These are phyloP conservation scores for Hypomyces perniciosus DNA, from an alignment of 2,329 filamentous ascomycete species.

Conservation along the genomic window DNA sequence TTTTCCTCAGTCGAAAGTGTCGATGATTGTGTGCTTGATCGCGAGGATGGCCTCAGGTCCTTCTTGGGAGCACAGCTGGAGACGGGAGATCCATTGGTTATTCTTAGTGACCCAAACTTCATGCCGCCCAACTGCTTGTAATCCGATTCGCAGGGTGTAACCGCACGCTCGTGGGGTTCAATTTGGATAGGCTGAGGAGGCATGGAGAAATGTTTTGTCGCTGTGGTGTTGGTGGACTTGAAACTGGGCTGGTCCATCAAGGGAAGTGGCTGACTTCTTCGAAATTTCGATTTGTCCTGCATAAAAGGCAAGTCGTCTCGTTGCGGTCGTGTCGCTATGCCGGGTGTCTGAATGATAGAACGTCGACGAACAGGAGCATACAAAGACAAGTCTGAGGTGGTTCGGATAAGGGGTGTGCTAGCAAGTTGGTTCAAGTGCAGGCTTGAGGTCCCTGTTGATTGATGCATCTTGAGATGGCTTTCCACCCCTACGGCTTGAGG, in stretches of 20 bases:
- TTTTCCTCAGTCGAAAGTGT: constrained; percentile 3
- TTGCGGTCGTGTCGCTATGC: constrained; percentile 41
- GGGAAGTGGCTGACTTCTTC: constrained; percentile 30
- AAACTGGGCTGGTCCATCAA: background rate
- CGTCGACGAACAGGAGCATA: constrained; percentile 43
- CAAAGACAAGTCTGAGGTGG: constrained; percentile 39
- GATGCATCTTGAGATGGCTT: constrained; percentile 4
- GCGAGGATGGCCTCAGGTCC: background rate
- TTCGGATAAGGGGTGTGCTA: constrained; percentile 16
- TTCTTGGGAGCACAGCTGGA: constrained; percentile 30
- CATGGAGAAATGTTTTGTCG: constrained; percentile 29
- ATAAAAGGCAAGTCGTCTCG: constrained; percentile 14
- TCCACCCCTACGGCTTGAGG: constrained; percentile 4
- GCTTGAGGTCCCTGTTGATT: constrained; percentile 2
- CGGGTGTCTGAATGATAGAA: constrained; percentile 43
- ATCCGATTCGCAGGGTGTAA: constrained; percentile 45
- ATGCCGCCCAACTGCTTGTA: constrained; percentile 57
- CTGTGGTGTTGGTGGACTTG: background rate
- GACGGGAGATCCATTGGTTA: constrained; percentile 53
- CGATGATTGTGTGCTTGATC: background rate
- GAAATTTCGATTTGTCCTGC: constrained; percentile 28
- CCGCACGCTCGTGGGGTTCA: constrained; percentile 20
- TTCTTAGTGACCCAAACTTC: constrained; percentile 56
- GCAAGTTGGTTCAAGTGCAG: constrained; percentile 5
- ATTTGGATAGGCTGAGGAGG: constrained; percentile 18